These are phyloP conservation scores for Globisporangium solare DNA, from an alignment of 352 stramenopile species.

Conservation along the genomic window DNA sequence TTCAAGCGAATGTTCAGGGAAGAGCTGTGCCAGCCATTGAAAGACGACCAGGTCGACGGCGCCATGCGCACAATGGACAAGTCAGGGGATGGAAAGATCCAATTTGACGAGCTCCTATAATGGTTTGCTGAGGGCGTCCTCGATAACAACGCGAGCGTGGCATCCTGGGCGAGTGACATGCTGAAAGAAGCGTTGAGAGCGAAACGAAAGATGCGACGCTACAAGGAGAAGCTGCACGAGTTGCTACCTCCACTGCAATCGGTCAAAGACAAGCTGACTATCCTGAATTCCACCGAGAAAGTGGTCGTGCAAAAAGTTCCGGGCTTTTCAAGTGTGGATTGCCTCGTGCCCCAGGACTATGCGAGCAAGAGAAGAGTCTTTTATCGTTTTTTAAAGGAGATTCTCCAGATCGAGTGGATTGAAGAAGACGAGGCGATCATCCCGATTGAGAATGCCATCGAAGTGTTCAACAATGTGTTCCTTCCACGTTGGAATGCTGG, in stretches of 20 bases:
- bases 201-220: conserved; percentile 37
- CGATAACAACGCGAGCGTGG: conserved; percentile 9
- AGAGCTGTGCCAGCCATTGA: conserved; percentile 40
- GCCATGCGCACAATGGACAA: conserved; percentile 38
- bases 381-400: conserved; percentile 43
- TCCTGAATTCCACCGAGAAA: not conserved
- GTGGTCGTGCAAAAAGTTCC: conserved; percentile 18
- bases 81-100: conserved; percentile 32
- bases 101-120: conserved; percentile 37
- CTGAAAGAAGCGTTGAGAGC: conserved; percentile 35
- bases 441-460: conserved; percentile 32
- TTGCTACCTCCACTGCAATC: conserved; percentile 17
- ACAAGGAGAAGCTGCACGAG: conserved; percentile 35
- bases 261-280: conserved; percentile 9
- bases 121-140: conserved; percentile 38
- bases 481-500: conserved; percentile 45
- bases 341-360: conserved; percentile 29
- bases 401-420: conserved; percentile 43
- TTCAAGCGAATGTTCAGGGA: conserved; percentile 40
- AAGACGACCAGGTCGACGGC: conserved; percentile 23
- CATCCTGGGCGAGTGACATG: conserved; percentile 15
- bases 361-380: conserved; percentile 36
- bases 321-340: conserved; percentile 28
- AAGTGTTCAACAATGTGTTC: conserved; percentile 38
- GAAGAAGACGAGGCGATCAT: conserved; percentile 39